Evolutionary conservation across 306 rosid genomes (phyloP).

Genomic region (Vigna mungo): DNA sequence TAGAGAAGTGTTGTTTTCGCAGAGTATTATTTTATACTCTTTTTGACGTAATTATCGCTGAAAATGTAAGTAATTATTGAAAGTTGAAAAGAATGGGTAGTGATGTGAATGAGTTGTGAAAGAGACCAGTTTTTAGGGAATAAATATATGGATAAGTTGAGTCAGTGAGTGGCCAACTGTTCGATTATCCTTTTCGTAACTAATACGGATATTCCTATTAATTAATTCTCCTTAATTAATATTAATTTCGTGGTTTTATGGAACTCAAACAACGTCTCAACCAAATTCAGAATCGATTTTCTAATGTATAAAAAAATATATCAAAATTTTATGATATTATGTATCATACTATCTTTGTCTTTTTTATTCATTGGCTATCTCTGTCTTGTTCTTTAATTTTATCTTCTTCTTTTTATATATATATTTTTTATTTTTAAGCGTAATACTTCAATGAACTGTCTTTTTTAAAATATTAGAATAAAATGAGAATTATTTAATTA

Average conservation of each 20-base stretch:
- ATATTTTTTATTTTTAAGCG: no score
- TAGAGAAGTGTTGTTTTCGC: slow-evolving; percentile 17
- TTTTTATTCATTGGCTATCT: no score
- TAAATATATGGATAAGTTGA: background rate
- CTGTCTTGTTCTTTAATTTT: no score
- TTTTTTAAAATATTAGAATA: no score
- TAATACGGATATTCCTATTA: background rate
- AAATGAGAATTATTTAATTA: no score
- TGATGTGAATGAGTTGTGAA: slow-evolving; percentile 11
- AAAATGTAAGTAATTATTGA: background rate
- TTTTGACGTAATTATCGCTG: slow-evolving; percentile 1
- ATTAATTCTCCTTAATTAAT: background rate
- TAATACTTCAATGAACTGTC: no score
- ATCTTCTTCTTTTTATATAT: no score
- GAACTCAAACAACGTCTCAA: slow-evolving; percentile 1
- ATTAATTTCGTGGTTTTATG: slow-evolving; percentile 9
- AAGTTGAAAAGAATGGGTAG: background rate
- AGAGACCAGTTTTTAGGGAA: background rate
- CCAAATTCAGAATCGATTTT: background rate
- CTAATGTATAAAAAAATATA: background rate
- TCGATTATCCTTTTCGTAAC: background rate
- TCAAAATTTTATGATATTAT: background rate
- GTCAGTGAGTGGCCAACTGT: background rate
- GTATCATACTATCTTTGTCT: background rate
- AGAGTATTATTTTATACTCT: background rate